phyloP scores from a whole-genome alignment of 768 basidiomycete species.

The Phlegmacium glaucopus region DNA sequence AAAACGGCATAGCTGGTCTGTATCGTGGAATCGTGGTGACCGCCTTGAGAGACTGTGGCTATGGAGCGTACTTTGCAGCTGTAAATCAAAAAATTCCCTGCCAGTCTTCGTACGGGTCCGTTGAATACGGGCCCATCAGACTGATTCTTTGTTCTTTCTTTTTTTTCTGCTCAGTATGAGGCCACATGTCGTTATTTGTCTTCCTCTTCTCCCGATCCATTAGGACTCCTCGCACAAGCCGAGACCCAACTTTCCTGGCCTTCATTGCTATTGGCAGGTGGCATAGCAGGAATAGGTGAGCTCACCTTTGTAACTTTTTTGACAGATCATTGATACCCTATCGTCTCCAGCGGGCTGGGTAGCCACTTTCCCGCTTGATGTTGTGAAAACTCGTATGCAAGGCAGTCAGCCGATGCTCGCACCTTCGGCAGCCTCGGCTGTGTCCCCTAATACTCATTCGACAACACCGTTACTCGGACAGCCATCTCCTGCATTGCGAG shows the following conservation, averaged over 20 bases:
- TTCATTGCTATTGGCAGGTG: slow-evolving; percentile 69
- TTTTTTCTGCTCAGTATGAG: slow-evolving; percentile 62
- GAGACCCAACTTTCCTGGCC: slow-evolving; percentile 44
- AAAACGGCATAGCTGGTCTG: slow-evolving; percentile 54
- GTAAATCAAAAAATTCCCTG: too few relatives aligned
- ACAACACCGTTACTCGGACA: slow-evolving; percentile 10
- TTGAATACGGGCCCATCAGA: too few relatives aligned
- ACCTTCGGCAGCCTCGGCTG: slow-evolving; percentile 1
- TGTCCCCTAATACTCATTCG: neutral
- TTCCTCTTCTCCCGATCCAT: slow-evolving; percentile 18
- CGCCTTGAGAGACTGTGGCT: slow-evolving; percentile 73
- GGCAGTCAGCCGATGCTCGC: slow-evolving; percentile 30
- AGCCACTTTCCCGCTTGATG: slow-evolving; percentile 83
- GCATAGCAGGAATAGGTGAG: slow-evolving; percentile 63
- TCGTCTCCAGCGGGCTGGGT: slow-evolving; percentile 59
- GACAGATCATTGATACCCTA: neutral
- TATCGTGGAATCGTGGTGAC: slow-evolving; percentile 79
- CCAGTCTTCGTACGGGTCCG: too few relatives aligned
- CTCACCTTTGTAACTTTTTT: too few relatives aligned
- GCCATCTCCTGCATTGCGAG: slow-evolving; percentile 3
- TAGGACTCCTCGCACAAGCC: slow-evolving; percentile 37
- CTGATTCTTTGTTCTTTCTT: too few relatives aligned
- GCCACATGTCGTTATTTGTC: slow-evolving; percentile 53
- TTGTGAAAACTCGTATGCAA: slow-evolving; percentile 89
- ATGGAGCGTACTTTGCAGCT: slow-evolving; percentile 82